Percentiles rank a stretch among this genome's conserved stretches.
These are phyloP conservation scores for Salvia miltiorrhiza DNA, from an alignment of 257 asterid genomes.

Conservation along the genomic window DNA sequence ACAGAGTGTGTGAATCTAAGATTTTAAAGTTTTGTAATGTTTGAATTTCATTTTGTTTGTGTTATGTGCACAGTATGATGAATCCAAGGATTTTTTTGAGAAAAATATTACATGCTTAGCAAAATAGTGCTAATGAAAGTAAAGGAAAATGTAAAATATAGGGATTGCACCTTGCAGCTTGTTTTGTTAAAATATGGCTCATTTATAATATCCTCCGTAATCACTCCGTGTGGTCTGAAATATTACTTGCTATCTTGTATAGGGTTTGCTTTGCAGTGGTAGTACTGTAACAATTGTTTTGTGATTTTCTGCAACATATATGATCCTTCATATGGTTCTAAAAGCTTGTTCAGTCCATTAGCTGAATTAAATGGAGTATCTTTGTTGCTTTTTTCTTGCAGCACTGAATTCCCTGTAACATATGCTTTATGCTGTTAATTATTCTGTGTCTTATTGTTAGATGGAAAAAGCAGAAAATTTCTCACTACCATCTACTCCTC, in stretches of 20 bases:
- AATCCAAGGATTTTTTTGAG: background rate
- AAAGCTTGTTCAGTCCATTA: slow-evolving; percentile 12
- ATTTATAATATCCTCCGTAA: background rate
- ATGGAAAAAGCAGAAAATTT: slow-evolving; percentile 73
- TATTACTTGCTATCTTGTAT: background rate
- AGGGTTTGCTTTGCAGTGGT: background rate
- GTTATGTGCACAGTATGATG: background rate
- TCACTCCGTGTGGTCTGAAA: background rate
- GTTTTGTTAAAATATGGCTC: slow-evolving; percentile 5
- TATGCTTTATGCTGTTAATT: slow-evolving; percentile 1
- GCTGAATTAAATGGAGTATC: background rate
- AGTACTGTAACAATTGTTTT: background rate
- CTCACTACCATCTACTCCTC: slow-evolving; percentile 44
- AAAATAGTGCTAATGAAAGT: background rate
- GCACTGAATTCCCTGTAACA: background rate
- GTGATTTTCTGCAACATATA: background rate
- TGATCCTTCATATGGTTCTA: slow-evolving; percentile 3
- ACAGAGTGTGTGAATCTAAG: background rate
- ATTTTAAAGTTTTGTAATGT: background rate
- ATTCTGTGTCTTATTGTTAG: slow-evolving; percentile 35
- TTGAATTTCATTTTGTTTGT: background rate
- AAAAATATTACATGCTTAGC: background rate
- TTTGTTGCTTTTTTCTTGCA: background rate
- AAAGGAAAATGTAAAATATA: background rate
- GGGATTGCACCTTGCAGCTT: slow-evolving; percentile 4